These are phyloP conservation scores for Beauveria sp. DNA, from an alignment of 2,329 filamentous ascomycete genomes.

Conservation along the genomic window DNA sequence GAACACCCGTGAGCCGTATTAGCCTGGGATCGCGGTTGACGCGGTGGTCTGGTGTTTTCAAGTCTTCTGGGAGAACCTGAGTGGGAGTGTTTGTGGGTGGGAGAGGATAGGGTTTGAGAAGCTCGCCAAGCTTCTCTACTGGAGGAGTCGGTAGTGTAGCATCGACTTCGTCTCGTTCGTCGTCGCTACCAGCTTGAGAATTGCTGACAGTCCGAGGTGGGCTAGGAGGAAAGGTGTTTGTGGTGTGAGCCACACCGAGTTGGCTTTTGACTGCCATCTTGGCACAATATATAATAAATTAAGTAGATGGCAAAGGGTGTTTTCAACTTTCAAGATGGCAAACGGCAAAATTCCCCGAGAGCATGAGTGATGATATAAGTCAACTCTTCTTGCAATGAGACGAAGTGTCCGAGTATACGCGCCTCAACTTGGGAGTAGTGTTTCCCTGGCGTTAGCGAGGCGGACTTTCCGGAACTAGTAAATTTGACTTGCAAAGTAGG, in stretches of 20 bases:
- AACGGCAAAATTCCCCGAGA: not conserved
- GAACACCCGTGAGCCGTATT: slow-evolving; percentile 78
- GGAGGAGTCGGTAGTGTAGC: not conserved
- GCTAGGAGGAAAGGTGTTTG: slow-evolving; percentile 5
- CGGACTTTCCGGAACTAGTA: not conserved
- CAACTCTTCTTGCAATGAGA: not conserved
- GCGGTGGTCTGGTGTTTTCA: slow-evolving; percentile 76
- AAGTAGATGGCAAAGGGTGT: not conserved
- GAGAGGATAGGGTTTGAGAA: slow-evolving; percentile 46
- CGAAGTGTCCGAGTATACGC: not conserved
- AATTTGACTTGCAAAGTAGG: not conserved
- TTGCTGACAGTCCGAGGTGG: slow-evolving; percentile 14
- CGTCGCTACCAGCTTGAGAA: slow-evolving; percentile 28
- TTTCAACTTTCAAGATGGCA: not conserved
- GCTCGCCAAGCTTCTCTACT: slow-evolving; percentile 13
- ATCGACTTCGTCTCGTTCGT: slow-evolving; percentile 15
- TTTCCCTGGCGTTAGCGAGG: not conserved
- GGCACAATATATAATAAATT: not conserved
- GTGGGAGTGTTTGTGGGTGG: slow-evolving; percentile 58
- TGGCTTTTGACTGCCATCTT: not conserved
- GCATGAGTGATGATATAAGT: not conserved
- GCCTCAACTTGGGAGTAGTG: not conserved
- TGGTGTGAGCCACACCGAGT: not conserved
- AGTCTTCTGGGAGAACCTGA: slow-evolving; percentile 63
- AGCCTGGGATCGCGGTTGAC: slow-evolving; percentile 73